Base-by-base conservation (phyloP, 805 yeast genomes). In the Saccharomycopsis sp. region DNA sequence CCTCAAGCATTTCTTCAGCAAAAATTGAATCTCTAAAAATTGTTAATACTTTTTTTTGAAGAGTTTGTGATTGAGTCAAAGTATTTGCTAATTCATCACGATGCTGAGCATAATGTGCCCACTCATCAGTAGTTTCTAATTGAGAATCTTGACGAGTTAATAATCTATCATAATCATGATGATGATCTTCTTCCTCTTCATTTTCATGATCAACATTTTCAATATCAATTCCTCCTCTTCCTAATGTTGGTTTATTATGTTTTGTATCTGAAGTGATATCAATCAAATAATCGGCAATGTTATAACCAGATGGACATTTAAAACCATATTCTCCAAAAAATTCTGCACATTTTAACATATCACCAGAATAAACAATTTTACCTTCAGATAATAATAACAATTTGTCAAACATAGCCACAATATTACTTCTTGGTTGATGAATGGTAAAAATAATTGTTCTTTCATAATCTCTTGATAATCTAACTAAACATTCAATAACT, bases 361-460 rank as follows among this genome's bases (percentile, higher is more conserved):
- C 76, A 14, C 98, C 98, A 0, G 95, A 84, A 55, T 82, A 92
- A 2, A 88, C 79, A 57, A 86, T 63, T 49, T 77, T 76, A 45
- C 98, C 97, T 48, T 81, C 81, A 20, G 95, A 80, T 39, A 92
- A 66, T 37, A 92, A 63, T 2, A 89, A 59, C 36, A 92, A 68
- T 51, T 79, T 79, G 55, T 89, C 96, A 59, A 92, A 92, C 42
- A 85, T 62, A 0, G 95, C 79, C 26, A 92, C 96, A 56, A 92
- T 89, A 54, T 92, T 92, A 42, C 96, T 84, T 54, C 98, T 71
- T 9, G 98, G 98, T 57, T 92, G 98, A 62, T 92, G 98, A 49
- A 92, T 92, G 0, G 98, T 86, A 56, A 92, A 81, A 2, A 92
- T 74, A 36, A 92, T 76, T 0, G 98, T 89, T 55, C 97, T 76